Evolutionary conservation across 208 protist genomes (phyloP), one percentile per base, ranked within the genome.

Genomic region (Crithidia sp.): DNA sequence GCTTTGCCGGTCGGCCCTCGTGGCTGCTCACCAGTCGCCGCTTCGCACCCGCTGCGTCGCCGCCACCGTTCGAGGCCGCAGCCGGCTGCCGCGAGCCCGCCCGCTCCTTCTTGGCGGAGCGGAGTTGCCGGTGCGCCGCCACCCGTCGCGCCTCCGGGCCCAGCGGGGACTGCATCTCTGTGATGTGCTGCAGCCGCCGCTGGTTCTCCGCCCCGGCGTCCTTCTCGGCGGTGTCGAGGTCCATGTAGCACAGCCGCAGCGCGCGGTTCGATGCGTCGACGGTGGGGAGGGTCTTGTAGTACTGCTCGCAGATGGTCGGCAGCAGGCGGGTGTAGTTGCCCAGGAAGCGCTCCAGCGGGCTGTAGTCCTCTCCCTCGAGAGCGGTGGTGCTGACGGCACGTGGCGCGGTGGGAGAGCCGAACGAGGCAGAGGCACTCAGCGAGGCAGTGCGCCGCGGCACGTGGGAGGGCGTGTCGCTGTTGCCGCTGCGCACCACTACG

Each of bases 281-380:
- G 44, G 72, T 58, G 43, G 66, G 43, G 49, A 84, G 45, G 53
- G 74, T 73, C 63, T 86, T 89, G 76, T 92, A 85, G 71, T 88
- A 92, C 68, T 96, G 85, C 28, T 87, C 84, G 10, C 83, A 82
- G 2, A 96, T 86, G 47, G 68, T 67, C n/a, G 83, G 74, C 10
- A 96, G 74, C 13, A 96, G 71, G 17, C 64, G 76, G 7, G 73
- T 68, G 72, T 88, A 96, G 49, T 87, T 79, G 12, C 14, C 39
- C 10, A 96, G 73, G 5, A 95, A 50, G 14, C 49, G 47, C 19
- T 39, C 58, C 44, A 79, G 67, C 39, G 74, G 74, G 13, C 63
- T 55, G 57, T 80, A 80, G 36, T 28, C 62, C n/a, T 67, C 75
- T 28, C 28, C 28, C 28, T 28, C 28, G 28, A 28, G 28, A 28